phyloP scores from a whole-genome alignment of 192 early-diverging fungal species.

The Spizellomyces punctatus region DNA sequence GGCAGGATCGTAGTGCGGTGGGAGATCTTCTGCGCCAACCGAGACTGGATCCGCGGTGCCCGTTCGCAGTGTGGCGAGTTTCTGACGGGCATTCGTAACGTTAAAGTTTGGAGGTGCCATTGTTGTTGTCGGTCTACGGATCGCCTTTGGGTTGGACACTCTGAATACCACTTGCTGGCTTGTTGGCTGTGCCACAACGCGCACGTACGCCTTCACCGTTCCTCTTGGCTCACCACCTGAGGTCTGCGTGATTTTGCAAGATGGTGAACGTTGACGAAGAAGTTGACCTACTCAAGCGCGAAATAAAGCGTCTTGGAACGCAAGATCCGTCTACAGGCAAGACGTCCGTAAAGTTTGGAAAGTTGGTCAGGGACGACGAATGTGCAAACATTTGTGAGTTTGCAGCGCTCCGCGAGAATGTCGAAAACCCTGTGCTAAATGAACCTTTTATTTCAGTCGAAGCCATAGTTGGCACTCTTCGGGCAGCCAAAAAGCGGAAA shows the following conservation, averaged over 20 bases:
- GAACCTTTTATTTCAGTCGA: conserved; percentile 38
- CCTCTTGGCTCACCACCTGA: too few relatives aligned
- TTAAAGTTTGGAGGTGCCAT: conserved; percentile 18
- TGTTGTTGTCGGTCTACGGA: neutral
- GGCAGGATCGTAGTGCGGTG: conserved; percentile 22
- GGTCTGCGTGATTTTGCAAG: neutral
- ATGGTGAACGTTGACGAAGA: conserved; percentile 48
- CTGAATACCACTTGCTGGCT: too few relatives aligned
- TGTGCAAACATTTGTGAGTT: conserved; percentile 51
- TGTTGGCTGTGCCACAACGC: too few relatives aligned
- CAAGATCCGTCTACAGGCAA: conserved; percentile 30
- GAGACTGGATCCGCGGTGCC: conserved; percentile 10
- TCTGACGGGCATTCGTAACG: neutral
- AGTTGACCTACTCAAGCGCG: conserved; percentile 38
- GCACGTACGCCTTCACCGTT: too few relatives aligned
- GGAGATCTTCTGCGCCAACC: neutral
- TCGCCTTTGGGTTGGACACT: too few relatives aligned
- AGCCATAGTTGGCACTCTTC: conserved; percentile 53
- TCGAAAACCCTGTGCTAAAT: neutral
- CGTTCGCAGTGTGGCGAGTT: conserved; percentile 15
- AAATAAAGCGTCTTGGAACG: conserved; percentile 47
- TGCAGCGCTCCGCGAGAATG: neutral
- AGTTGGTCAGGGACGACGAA: conserved; percentile 51
- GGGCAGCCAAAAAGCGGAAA: conserved; percentile 60
- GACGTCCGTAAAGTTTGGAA: conserved; percentile 47